Conservation (phyloP, 164 flowering plant genomes). For the Protea cynaroides region DNA sequence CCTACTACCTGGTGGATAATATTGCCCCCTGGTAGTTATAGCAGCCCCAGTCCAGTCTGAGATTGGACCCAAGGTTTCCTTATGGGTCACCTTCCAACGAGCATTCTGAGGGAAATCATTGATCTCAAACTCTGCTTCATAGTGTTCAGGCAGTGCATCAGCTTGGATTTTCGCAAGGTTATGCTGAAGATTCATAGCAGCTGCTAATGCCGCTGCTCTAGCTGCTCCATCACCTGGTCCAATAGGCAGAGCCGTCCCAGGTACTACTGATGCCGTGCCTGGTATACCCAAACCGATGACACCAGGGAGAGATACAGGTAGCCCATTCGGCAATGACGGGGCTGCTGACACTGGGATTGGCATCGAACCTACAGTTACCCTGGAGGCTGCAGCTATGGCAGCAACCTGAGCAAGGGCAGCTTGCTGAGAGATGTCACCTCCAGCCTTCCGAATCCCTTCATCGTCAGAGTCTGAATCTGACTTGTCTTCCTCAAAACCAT, state of each 20-base stretch:
- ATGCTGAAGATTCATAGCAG: conserved; percentile 87
- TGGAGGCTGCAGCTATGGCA: conserved; percentile 70
- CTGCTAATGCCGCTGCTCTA: conserved; percentile 71
- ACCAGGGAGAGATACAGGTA: conserved; percentile 43
- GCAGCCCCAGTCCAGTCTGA: conserved; percentile 99
- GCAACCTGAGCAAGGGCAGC: conserved; percentile 69
- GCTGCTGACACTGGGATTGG: conserved; percentile 32
- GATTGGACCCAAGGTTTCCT: conserved; percentile 93
- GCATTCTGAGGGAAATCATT: conserved; percentile 98
- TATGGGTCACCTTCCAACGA: conserved; percentile 98
- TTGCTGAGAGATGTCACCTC: conserved; percentile 70
- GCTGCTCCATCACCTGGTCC: conserved; percentile 59
- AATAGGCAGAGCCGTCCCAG: conserved; percentile 28
- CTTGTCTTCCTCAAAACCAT: conserved; percentile 95
- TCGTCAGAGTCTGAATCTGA: conserved; percentile 95
- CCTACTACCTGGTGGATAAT: conserved; percentile 62
- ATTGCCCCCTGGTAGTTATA: conserved; percentile 94
- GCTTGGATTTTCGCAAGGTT: conserved; percentile 80
- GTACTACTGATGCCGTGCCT: conserved; percentile 28
- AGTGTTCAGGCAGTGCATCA: conserved; percentile 92
- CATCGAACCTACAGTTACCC: conserved; percentile 28
- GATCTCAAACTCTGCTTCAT: conserved; percentile 92
- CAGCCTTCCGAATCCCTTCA: conserved; percentile 86
- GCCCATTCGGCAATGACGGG: conserved; percentile 40
- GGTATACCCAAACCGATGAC: conserved; percentile 31